phyloP scores from a whole-genome alignment of 2,329 filamentous ascomycete species.

The Rhytidhysteron rufulum region DNA sequence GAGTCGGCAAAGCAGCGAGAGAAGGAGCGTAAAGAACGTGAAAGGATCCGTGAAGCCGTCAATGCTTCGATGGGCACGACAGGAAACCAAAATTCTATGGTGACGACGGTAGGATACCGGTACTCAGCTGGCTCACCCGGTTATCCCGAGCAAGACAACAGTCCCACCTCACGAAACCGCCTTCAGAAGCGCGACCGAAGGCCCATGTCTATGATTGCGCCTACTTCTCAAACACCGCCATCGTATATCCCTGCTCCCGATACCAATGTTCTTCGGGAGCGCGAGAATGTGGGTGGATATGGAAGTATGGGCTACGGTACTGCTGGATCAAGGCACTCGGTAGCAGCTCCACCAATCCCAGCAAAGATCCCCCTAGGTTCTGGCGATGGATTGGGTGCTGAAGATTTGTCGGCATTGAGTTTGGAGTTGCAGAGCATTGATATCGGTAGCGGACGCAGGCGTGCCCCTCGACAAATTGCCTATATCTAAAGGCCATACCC shows the following conservation, averaged over 20 bases:
- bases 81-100: slow-evolving; percentile 15
- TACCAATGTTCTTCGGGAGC: slow-evolving; percentile 29
- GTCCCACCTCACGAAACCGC: slow-evolving; percentile 19
- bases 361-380: slow-evolving; percentile 63
- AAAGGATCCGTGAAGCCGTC: slow-evolving; percentile 28
- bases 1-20: slow-evolving; percentile 31
- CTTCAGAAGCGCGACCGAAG: slow-evolving; percentile 25
- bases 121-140: not conserved
- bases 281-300: slow-evolving; percentile 30
- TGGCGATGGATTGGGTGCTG: slow-evolving; percentile 36
- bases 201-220: slow-evolving; percentile 15
- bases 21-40: slow-evolving; percentile 28
- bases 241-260: slow-evolving; percentile 15
- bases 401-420: slow-evolving; percentile 58
- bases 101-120: slow-evolving; percentile 10
- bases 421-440: slow-evolving; percentile 62
- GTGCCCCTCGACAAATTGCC: too few relatives aligned
- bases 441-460: slow-evolving; percentile 32
- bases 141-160: slow-evolving; percentile 15
- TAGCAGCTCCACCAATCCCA: slow-evolving; percentile 58
- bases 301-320: slow-evolving; percentile 24
- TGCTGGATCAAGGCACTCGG: slow-evolving; percentile 11
- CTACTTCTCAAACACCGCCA: slow-evolving; percentile 11
- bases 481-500: too few relatives aligned
- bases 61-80: slow-evolving; percentile 19